Evolutionary conservation across 805 yeast genomes (phyloP).

Genomic region (Myxozyma lipomycoides): DNA sequence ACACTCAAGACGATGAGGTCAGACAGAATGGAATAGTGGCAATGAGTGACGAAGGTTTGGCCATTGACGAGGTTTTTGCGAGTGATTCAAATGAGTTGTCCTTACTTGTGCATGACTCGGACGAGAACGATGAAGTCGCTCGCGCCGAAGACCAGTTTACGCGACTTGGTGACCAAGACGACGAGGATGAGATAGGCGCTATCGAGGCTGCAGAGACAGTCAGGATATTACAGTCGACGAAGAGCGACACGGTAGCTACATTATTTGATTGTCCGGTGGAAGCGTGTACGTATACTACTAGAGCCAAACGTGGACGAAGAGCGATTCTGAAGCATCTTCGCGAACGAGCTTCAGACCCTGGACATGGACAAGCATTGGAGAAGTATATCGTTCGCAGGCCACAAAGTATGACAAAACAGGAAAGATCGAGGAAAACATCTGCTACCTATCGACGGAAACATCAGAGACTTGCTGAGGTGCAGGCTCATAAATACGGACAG

Average conservation of each 20-base stretch:
- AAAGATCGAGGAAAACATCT: conserved; percentile 27
- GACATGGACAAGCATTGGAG: not conserved
- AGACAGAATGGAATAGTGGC: too few relatives aligned
- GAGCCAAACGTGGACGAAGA: conserved; percentile 27
- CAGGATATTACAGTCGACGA: conserved; percentile 11
- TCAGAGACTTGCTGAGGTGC: conserved; percentile 8
- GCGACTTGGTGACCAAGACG: not conserved
- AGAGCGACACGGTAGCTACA: conserved; percentile 22
- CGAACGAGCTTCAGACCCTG: conserved; percentile 5
- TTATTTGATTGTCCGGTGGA: conserved; percentile 26
- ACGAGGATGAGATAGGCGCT: not conserved
- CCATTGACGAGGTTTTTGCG: too few relatives aligned
- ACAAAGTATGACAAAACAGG: conserved; percentile 22
- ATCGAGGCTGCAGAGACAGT: not conserved
- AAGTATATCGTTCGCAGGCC: not conserved
- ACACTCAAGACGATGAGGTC: too few relatives aligned
- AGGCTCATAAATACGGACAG: conserved; percentile 15
- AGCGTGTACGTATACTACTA: conserved; percentile 17
- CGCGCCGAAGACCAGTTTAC: not conserved
- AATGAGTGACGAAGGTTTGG: too few relatives aligned
- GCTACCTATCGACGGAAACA: conserved; percentile 26
- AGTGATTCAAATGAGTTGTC: not conserved
- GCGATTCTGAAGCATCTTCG: conserved; percentile 24
- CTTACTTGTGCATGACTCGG: not conserved
- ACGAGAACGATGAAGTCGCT: not conserved